Conservation (phyloP, 2,329 filamentous ascomycete species). For the Aureobasidium subglaciale region DNA sequence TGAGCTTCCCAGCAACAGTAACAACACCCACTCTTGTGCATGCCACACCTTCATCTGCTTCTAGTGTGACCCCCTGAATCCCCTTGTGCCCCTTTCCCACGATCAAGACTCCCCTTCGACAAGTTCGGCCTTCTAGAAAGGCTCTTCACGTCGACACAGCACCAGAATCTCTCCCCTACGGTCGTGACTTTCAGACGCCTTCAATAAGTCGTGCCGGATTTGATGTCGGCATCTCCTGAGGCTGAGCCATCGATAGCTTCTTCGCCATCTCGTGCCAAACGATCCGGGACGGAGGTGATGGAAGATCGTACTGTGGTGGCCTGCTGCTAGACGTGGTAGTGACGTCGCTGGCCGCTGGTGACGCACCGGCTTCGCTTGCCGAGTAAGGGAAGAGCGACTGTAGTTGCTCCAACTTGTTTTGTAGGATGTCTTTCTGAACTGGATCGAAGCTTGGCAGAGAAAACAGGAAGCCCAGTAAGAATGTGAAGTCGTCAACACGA, state of each 20-base stretch:
- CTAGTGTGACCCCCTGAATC: no score
- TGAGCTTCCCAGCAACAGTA: no score
- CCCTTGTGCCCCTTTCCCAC: no score
- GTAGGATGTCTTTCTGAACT: slow-evolving; percentile 15
- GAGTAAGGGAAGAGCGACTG: slow-evolving; percentile 16
- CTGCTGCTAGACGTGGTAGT: background rate
- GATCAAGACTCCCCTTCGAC: no score
- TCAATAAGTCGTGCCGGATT: background rate
- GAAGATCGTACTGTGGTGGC: slow-evolving; percentile 3
- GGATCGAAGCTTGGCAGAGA: slow-evolving; percentile 17
- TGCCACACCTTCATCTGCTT: no score
- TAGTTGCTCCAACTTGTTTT: slow-evolving; percentile 18
- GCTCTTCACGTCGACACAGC: no score
- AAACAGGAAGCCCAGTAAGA: slow-evolving; percentile 18
- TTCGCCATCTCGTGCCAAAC: slow-evolving; percentile 14
- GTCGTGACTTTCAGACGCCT: background rate
- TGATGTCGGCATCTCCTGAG: background rate
- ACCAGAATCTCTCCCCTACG: no score
- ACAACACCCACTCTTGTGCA: no score
- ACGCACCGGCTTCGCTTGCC: slow-evolving; percentile 5
- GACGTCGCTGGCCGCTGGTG: slow-evolving; percentile 6
- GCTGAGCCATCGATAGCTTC: slow-evolving; percentile 12
- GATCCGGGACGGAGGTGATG: slow-evolving; percentile 2
- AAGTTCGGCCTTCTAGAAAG: no score
- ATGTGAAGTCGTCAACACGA: slow-evolving; percentile 45